Evolutionary conservation across 352 stramenopile species (phyloP).

Genomic region (Pelagophyceae sp.): DNA sequence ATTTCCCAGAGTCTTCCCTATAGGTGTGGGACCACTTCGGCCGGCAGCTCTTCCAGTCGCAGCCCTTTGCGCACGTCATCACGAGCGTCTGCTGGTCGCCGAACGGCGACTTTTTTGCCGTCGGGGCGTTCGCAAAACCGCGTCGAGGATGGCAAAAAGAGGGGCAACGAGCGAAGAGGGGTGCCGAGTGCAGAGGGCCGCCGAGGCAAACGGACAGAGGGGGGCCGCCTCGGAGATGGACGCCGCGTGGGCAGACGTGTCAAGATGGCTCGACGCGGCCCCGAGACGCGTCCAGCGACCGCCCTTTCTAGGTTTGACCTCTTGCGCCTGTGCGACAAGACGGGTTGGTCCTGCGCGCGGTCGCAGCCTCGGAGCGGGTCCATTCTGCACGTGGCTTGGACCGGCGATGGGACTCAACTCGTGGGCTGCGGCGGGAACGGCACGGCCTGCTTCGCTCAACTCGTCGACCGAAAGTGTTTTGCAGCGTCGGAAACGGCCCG

Average conservation of each 20-base stretch:
- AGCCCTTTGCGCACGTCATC: slow-evolving; percentile 67
- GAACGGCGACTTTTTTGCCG: slow-evolving; percentile 75
- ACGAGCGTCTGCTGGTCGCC: slow-evolving; percentile 79
- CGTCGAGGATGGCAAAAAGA: too few relatives aligned
- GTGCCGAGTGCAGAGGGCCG: too few relatives aligned
- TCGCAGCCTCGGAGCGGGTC: slow-evolving; percentile 61
- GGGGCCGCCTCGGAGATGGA: too few relatives aligned
- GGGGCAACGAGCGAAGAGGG: too few relatives aligned
- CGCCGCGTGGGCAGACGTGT: too few relatives aligned
- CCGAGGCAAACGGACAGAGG: too few relatives aligned
- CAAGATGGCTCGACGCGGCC: too few relatives aligned
- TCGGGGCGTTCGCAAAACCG: slow-evolving; percentile 78
- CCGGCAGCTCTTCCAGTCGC: slow-evolving; percentile 66
- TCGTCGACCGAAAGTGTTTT: slow-evolving; percentile 72
- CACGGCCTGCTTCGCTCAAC: slow-evolving; percentile 70
- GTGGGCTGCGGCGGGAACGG: slow-evolving; percentile 70
- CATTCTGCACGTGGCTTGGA: slow-evolving; percentile 73
- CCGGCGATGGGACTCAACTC: slow-evolving; percentile 76
- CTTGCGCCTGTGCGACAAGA: slow-evolving; percentile 80
- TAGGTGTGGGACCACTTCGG: slow-evolving; percentile 85
- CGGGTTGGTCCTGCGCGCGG: slow-evolving; percentile 74
- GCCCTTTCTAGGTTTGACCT: too few relatives aligned
- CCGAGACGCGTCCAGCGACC: too few relatives aligned
- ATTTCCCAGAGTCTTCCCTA: too few relatives aligned
- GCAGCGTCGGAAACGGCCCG: too few relatives aligned